Base-by-base conservation (phyloP, 768 basidiomycete species). In the Lentinula raphanica region DNA sequence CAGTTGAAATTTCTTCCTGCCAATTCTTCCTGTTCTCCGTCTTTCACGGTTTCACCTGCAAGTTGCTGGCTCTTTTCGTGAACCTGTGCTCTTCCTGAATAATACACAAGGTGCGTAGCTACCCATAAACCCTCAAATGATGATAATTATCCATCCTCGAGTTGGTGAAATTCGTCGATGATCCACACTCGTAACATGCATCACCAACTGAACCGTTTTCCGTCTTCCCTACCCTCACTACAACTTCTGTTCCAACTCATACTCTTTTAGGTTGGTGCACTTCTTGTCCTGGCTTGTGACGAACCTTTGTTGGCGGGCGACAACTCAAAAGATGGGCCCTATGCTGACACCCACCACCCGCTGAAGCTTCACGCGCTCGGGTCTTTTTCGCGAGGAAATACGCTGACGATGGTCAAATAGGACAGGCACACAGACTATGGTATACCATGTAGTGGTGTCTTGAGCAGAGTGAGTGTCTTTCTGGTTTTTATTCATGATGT, bases 121-220 rank as follows among this genome's bases (percentile, higher is more conserved):
- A 45, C 54, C 45, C 45, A 35, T 35, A 46, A 35, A 23, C 36
- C 19, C 68, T 66, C 71, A 68, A 6, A 71, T 80, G 86, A 87
- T 83, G 86, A 88, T 85, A 79, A 63, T 71, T 73, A 76, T 84
- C 84, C 84, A 85, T 84, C 69, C n/a, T 71, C 83, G 86, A 87
- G 86, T 76, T 69, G 85, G 86, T 83, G 87, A 88, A 72, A 76
- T 70, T 79, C 70, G 69, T 63, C 73, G 73, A 82, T 87, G 86
- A 87, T 78, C 86, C 86, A 69, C 71, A 72, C 85, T 88, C 86
- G 76, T 68, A 84, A 87, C 86, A 88, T 88, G 87, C 87, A 89
- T 80, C 79, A 82, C 79, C 79, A 82, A 76, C 78, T 80, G 78
- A 79, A 69, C 72, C 63, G 69, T 67, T 66, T 60, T 60, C 58